Base-by-base conservation (phyloP, 1,284 basidiomycete genomes). In the Testicularia cyperi region DNA sequence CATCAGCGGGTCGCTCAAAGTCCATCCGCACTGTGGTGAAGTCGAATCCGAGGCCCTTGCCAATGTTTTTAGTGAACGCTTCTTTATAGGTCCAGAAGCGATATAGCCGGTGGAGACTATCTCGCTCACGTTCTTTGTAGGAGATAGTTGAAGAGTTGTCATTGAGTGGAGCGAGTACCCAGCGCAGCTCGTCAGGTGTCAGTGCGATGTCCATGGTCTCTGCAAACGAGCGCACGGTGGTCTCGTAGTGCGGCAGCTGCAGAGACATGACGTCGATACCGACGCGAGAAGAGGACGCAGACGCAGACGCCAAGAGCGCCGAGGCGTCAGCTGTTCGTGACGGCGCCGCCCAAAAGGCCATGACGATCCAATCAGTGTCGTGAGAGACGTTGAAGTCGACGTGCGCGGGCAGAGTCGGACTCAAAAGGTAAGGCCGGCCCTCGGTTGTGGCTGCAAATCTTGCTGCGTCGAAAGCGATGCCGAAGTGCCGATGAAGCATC, bases 61-160 rank as follows among this genome's bases (percentile, higher is more conserved):
- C 74, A 9, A 71, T 24, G 16, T 57, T 58, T 42, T 75, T 75
- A 1, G 74, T 75, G 18, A 63, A 65, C 6, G 74, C 74, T 35
- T 75, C 74, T 38, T 75, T 75, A 49, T 72, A 51, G 34, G 74
- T 75, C 74, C 74, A 75, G 10, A 74, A 36, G 15, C 44, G 49
- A 21, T 48, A 64, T 1, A 73, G 43, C 16, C 72, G 48, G 12
- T 37, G 19, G 2, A 75, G 43, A 6, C 30, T 54, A 9, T 45
- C 43, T 6, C 10, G 20, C 15, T 48, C 56, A 3, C 18, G 16
- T 1, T 25, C 18, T 9, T 19, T 26, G 6, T 13, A 10, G 2
- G 4, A 15, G 9, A 9, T 8, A 7, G 14, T 16, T 15, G 14
- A 15, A 26, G 25, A 8, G 25, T 14, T 26, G 12, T 24, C 27